Evolutionary conservation across 768 basidiomycete genomes (phyloP), one percentile per base, ranked within the genome.

Genomic region (Pleurotus sapidus): DNA sequence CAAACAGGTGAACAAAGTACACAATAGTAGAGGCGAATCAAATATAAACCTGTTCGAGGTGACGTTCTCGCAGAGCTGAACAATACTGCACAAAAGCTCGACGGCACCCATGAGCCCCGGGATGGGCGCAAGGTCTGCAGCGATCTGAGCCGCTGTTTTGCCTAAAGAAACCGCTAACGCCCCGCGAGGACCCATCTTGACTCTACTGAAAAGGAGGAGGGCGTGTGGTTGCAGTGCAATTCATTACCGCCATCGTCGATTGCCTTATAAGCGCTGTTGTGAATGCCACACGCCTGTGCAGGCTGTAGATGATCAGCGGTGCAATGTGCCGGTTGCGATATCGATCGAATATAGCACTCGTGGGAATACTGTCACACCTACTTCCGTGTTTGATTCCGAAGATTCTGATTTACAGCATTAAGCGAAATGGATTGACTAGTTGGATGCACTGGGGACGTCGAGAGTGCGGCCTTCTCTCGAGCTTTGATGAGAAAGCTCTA

Each of bases 401-500:
- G 23, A 24, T n/a, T 49, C 17, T 24, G 15, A 49, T 49, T 24
- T 6, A 25, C 47, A 25, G 15, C n/a, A 18, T 49, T n/a, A 6
- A 14, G 23, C 12, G 47, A n/a, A 45, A 45, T 45, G 17, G 43
- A 45, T 7, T n/a, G 18, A 20, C 23, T 25, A 48, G 24, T 40
- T 20, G 25, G 39, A 8, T 24, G 11, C n/a, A 24, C 38, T 37
- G 17, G 72, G 69, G 40, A 79, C 73, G 17, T 57, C 53, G 18
- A 80, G 56, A 1, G 75, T 79, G 30, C 60, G 61, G 7, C 86
- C 86, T 65, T 89, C 84, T 60, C 70, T 78, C 12, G 87, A 81
- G 61, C 88, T 89, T 70, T 80, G 70, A 65, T 83, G 76, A 6
- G 88, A 89, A 8, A 89, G 74, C 70, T 93, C 89, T 63, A 93